Base-by-base conservation (phyloP, 2,329 filamentous ascomycete species). In the Xylariaceae sp. region DNA sequence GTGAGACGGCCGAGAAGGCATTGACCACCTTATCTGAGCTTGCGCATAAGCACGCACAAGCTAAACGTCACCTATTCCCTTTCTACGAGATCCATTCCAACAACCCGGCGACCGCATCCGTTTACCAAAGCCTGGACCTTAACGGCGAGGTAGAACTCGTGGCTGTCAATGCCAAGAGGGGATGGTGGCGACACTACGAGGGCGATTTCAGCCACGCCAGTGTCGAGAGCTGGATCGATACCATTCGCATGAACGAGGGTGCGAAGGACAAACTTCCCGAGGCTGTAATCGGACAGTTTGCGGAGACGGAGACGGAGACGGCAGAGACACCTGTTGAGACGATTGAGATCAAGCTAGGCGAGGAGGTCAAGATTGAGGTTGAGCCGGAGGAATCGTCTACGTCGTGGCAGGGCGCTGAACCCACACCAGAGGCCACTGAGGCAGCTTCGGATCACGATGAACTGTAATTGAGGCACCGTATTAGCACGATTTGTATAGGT, bases 241-340 rank as follows among this genome's bases (percentile, higher is more conserved):
- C 80, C n/a, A 89, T 97, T 51, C 83, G 89, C 29, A 77, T 98
- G 74, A 88, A 91, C 42, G 92, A 97, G 62, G 86, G 88, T 2
- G 70, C 77, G 48, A 96, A 92, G 75, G 76, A 82, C 58, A 87
- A 83, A 69, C 65, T 93, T 34, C 86, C 87, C 0, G 76, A 79
- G 47, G 77, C 74, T 2, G 58, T 88, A 35, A 61, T 85, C 23
- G 62, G 62, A 16, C 67, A 69, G 42, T 68, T 71, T 14, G 64
- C 68, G 17, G 64, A 67, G 33, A 66, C 73, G 17, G 43, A 42
- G 16, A 59, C 63, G 10, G 47, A 32, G 27, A 32, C 47, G n/a
- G 58, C 64, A 41, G 66, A 69, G 55, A 64, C 72, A 55, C 58
- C 67, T 16, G 59, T 69, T 21, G 69, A 75, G 49, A 70, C 72